A percentile compares a stretch with the other conserved stretches of the same genome.
Conservation (phyloP, 495 filamentous ascomycete species). For the Xylaria longipes region DNA sequence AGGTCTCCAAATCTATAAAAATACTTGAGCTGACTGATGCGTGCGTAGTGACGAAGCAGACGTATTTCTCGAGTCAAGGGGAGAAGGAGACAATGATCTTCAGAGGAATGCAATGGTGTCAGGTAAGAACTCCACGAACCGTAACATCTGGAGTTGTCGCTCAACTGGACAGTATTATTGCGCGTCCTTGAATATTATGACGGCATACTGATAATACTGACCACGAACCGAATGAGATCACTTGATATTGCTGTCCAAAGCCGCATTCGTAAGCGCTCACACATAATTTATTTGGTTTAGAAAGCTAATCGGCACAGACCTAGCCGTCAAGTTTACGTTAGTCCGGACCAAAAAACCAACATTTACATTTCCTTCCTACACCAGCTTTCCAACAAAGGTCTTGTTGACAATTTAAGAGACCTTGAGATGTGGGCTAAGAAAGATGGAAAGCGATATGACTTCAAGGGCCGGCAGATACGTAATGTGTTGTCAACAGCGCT, state of each 20-base stretch:
- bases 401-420: slow-evolving; percentile 1
- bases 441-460: slow-evolving; percentile 3
- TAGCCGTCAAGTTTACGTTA: slow-evolving; percentile 18
- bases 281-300: background rate
- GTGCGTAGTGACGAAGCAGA: slow-evolving; percentile 16
- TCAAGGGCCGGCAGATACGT: slow-evolving; percentile 24
- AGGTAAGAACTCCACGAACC: slow-evolving; percentile 13
- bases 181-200: slow-evolving; percentile 64
- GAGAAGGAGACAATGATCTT: slow-evolving; percentile 18
- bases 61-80: slow-evolving; percentile 19
- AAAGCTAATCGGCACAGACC: slow-evolving; percentile 5
- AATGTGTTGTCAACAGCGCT: slow-evolving; percentile 16
- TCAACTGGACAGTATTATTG: slow-evolving; percentile 48
- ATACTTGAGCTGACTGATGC: background rate
- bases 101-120: slow-evolving; percentile 23
- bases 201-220: slow-evolving; percentile 64
- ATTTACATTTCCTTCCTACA: slow-evolving; percentile 6
- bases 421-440: slow-evolving; percentile 5
- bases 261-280: slow-evolving; percentile 19
- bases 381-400: slow-evolving; percentile 8
- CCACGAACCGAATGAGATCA: slow-evolving; percentile 59
- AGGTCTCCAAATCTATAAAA: background rate
- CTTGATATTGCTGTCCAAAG: slow-evolving; percentile 55
- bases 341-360: background rate
- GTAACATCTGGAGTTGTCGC: background rate